Percentiles rank a stretch among this genome's conserved stretches.
These are phyloP conservation scores for Pseudocercospora musae DNA, from an alignment of 2,329 filamentous ascomycete species.

Conservation along the genomic window DNA sequence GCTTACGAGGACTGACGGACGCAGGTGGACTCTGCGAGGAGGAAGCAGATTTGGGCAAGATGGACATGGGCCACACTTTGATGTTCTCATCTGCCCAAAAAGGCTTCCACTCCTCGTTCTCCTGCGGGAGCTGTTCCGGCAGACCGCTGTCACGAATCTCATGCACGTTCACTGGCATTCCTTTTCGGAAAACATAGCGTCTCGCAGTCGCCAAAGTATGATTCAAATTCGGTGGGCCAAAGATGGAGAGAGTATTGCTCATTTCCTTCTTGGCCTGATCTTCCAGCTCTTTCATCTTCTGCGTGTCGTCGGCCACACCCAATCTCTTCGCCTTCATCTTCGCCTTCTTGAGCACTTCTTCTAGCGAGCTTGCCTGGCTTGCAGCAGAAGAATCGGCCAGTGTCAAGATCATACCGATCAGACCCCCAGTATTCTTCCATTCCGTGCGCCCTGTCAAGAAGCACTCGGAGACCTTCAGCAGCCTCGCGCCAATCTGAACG, in stretches of 20 bases:
- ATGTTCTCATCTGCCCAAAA: conserved; percentile 75
- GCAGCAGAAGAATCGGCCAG: conserved; percentile 64
- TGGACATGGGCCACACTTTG: conserved; percentile 77
- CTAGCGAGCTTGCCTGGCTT: conserved; percentile 44
- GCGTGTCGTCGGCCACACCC: conserved; percentile 20
- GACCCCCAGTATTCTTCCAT: conserved; percentile 75
- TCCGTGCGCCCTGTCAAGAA: conserved; percentile 76
- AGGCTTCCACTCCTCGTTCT: conserved; percentile 45
- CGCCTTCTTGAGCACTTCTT: conserved; percentile 40
- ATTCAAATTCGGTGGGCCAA: conserved; percentile 76
- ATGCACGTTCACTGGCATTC: conserved; percentile 66
- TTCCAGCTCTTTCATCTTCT: conserved; percentile 28
- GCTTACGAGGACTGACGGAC: conserved; percentile 33
- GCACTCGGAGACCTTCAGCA: conserved; percentile 68
- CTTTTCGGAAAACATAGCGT: conserved; percentile 80
- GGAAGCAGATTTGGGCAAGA: conserved; percentile 37
- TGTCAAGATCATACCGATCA: conserved; percentile 81
- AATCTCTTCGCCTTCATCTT: conserved; percentile 35
- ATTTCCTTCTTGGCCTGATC: conserved; percentile 33
- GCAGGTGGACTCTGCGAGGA: conserved; percentile 5
- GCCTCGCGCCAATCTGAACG: conserved; percentile 62
- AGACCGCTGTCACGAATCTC: conserved; percentile 55
- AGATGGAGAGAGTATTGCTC: conserved; percentile 57
- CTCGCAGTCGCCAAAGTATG: conserved; percentile 79
- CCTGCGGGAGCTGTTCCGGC: conserved; percentile 30